A percentile compares a stretch with the other conserved stretches of the same genome.
These are phyloP conservation scores for Linnemannia hyalina DNA, from an alignment of 192 early-diverging fungal species.

Conservation along the genomic window DNA sequence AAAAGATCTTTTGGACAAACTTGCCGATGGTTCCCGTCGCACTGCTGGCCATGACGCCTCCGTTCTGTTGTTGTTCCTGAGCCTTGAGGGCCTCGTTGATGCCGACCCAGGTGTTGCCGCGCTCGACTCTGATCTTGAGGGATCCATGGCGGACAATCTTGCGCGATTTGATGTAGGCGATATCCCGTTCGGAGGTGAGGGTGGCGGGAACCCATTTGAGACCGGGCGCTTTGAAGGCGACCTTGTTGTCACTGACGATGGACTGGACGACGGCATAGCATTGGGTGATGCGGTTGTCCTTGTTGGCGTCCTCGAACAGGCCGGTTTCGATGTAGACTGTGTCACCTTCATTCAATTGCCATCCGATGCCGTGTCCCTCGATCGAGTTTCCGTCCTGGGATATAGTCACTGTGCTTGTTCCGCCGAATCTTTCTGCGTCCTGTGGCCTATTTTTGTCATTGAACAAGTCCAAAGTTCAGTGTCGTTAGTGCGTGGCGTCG, in stretches of 20 bases:
- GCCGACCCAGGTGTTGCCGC: conserved; percentile 56
- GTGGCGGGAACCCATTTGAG: conserved; percentile 56
- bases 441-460: conserved; percentile 39
- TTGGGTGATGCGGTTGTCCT: conserved; percentile 42
- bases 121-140: conserved; percentile 57
- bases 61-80: conserved; percentile 32
- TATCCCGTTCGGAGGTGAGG: conserved; percentile 45
- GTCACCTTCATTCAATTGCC: conserved; percentile 40
- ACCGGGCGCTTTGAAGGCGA: conserved; percentile 52
- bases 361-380: conserved; percentile 45
- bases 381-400: conserved; percentile 46
- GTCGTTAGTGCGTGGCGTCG: conserved; percentile 1
- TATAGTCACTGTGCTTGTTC: conserved; percentile 44
- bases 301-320: conserved; percentile 33
- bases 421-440: conserved; percentile 47
- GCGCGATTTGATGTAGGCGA: conserved; percentile 50
- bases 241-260: conserved; percentile 41
- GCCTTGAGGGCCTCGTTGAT: conserved; percentile 39
- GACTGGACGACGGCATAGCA: conserved; percentile 50
- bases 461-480: not conserved
- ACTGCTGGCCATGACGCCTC: conserved; percentile 21
- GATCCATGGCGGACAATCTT: conserved; percentile 54
- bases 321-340: conserved; percentile 59
- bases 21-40: conserved; percentile 43
- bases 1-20: conserved; percentile 51